Percentiles rank a stretch among this genome's conserved stretches.
Conservation (phyloP, 805 yeast genomes). For the Cyberlindnera xylosilytica region DNA sequence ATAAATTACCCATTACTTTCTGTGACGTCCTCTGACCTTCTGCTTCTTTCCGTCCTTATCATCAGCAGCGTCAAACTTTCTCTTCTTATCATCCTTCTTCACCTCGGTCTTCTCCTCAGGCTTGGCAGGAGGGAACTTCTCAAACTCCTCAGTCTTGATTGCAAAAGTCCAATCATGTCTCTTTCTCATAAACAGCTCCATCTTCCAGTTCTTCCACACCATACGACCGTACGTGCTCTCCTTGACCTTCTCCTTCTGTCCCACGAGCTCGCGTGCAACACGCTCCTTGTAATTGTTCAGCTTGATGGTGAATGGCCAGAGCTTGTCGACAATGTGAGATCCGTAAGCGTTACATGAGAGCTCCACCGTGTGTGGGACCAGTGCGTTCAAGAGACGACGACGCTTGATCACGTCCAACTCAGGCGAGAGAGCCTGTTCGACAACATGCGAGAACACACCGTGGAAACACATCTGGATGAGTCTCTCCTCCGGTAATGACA, state of each 20-base stretch:
- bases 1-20: constrained; percentile 19
- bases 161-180: constrained; percentile 78
- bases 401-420: constrained; percentile 52
- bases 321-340: constrained; percentile 81
- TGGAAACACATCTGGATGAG: constrained; percentile 76
- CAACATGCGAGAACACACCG: constrained; percentile 87
- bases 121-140: constrained; percentile 33
- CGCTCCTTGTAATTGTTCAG: constrained; percentile 84
- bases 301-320: constrained; percentile 76
- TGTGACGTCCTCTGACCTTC: constrained; percentile 28
- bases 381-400: constrained; percentile 64
- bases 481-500: constrained; percentile 58
- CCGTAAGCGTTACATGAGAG: constrained; percentile 86
- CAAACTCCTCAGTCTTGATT: constrained; percentile 51
- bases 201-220: constrained; percentile 94
- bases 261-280: constrained; percentile 64
- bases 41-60: constrained; percentile 20
- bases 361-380: constrained; percentile 52
- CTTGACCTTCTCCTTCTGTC: constrained; percentile 65
- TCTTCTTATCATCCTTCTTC: constrained; percentile 17
- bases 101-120: constrained; percentile 18
- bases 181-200: constrained; percentile 75
- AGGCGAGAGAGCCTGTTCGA: constrained; percentile 61
- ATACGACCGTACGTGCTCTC: constrained; percentile 82
- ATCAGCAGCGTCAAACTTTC: constrained; percentile 4